Conservation (phyloP, 2,329 filamentous ascomycete species). For the Elsinoe batatas region DNA sequence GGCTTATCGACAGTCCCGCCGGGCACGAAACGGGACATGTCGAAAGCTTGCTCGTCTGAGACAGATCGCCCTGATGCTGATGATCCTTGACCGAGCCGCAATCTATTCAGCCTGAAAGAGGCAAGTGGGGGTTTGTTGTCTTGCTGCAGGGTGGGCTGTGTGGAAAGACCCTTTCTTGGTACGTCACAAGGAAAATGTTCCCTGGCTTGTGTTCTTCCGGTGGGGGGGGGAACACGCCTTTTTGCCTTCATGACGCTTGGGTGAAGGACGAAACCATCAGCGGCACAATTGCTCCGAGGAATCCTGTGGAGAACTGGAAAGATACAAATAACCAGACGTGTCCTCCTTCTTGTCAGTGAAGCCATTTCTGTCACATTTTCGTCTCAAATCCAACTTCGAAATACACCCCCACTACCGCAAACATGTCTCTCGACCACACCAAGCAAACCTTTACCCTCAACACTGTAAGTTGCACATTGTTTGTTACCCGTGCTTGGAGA, state of each 20-base stretch:
- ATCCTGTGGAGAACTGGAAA: neutral
- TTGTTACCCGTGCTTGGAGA: too few relatives aligned
- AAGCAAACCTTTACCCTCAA: conserved; percentile 45
- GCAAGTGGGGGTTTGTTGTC: neutral
- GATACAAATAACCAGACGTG: neutral
- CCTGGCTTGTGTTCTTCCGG: neutral
- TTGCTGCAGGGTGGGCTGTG: neutral
- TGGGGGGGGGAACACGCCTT: neutral
- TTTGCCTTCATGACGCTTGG: neutral
- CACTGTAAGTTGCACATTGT: conserved; percentile 30
- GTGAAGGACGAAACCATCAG: neutral
- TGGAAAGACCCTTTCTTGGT: neutral
- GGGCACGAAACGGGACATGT: conserved; percentile 44
- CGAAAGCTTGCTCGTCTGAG: neutral
- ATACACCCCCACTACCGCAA: conserved; percentile 1
- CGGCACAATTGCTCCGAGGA: neutral
- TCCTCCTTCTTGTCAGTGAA: neutral
- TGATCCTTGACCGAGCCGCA: neutral
- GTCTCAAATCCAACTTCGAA: too few relatives aligned
- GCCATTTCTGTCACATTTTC: neutral
- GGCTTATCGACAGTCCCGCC: conserved; percentile 40
- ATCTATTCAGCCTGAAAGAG: conserved; percentile 1
- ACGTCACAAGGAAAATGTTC: neutral
- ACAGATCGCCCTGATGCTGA: neutral
- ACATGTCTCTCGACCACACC: conserved; percentile 26